Evolutionary conservation across 345 rosid species (phyloP).

Genomic region (Abelmoschus esculentus): DNA sequence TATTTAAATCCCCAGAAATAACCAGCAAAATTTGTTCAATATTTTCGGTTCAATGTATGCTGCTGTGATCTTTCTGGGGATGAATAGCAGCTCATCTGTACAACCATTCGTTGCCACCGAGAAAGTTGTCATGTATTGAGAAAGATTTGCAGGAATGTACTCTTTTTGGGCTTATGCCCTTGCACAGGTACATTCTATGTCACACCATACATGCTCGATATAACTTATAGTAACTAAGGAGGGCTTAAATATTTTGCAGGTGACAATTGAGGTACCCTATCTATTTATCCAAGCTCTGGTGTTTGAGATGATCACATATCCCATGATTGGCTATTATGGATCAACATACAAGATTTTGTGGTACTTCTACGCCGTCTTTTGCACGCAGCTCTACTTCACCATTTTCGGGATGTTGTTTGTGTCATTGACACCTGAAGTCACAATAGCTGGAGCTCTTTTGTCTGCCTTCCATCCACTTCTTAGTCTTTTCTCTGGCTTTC

Average conservation of each 20-base stretch:
- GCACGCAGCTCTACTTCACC: slow-evolving; percentile 50
- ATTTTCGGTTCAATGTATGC: slow-evolving; percentile 46
- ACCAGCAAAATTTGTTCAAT: slow-evolving; percentile 58
- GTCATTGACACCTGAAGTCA: slow-evolving; percentile 43
- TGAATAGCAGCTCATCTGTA: slow-evolving; percentile 57
- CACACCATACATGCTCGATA: neutral
- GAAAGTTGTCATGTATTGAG: slow-evolving; percentile 56
- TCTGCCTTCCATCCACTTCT: slow-evolving; percentile 37
- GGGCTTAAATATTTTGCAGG: slow-evolving; percentile 19
- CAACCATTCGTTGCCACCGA: slow-evolving; percentile 48
- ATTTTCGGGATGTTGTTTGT: slow-evolving; percentile 50
- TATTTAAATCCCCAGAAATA: slow-evolving; percentile 31
- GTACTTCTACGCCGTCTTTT: slow-evolving; percentile 29
- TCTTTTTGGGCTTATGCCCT: slow-evolving; percentile 56
- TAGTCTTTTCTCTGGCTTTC: slow-evolving; percentile 49
- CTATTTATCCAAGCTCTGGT: slow-evolving; percentile 31
- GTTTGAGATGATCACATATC: slow-evolving; percentile 36
- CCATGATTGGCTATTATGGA: slow-evolving; percentile 43
- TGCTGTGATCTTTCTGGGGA: slow-evolving; percentile 48
- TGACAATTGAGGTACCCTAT: slow-evolving; percentile 36
- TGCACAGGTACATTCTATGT: slow-evolving; percentile 38
- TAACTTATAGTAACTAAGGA: neutral
- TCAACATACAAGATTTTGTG: slow-evolving; percentile 19
- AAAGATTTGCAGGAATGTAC: slow-evolving; percentile 78
- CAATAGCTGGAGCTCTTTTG: slow-evolving; percentile 38